Percentiles rank a stretch among this genome's conserved stretches.
phyloP scores from a whole-genome alignment of 1,284 basidiomycete species.

The Neonothopanus nambi region DNA sequence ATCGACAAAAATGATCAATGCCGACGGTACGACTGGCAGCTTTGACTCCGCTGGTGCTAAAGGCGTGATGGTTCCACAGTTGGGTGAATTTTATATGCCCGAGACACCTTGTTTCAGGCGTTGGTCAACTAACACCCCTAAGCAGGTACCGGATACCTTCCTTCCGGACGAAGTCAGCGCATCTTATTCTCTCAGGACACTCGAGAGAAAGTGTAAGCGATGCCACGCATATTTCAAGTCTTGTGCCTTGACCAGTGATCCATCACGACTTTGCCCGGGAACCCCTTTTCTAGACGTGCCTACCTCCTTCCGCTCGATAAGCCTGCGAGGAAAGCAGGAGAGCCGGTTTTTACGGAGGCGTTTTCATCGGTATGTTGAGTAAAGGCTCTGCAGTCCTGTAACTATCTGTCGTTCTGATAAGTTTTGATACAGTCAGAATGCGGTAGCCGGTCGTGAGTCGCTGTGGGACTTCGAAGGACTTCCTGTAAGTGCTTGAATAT shows the following conservation, averaged over 20 bases:
- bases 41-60: slow-evolving; percentile 18
- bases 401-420: too few species aligned
- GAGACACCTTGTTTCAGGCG: background rate
- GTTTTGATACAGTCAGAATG: too few species aligned
- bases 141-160: slow-evolving; percentile 39
- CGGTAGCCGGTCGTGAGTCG: too few species aligned
- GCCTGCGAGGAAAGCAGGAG: background rate
- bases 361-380: too few species aligned
- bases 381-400: too few species aligned
- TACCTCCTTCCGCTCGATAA: too few species aligned
- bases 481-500: too few species aligned
- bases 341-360: background rate
- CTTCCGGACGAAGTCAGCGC: slow-evolving; percentile 34
- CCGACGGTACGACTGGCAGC: slow-evolving; percentile 59
- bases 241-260: too few species aligned
- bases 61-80: slow-evolving; percentile 17
- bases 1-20: slow-evolving; percentile 62
- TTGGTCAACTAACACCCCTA: background rate
- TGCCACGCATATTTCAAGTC: too few species aligned
- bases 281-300: too few species aligned
- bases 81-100: slow-evolving; percentile 8
- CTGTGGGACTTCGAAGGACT: too few species aligned
- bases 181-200: slow-evolving; percentile 35
- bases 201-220: slow-evolving; percentile 5
- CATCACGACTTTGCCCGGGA: too few species aligned